Evolutionary conservation across 176 grass and related monocot species (phyloP).

Genomic region (Rhynchospora pubera): DNA sequence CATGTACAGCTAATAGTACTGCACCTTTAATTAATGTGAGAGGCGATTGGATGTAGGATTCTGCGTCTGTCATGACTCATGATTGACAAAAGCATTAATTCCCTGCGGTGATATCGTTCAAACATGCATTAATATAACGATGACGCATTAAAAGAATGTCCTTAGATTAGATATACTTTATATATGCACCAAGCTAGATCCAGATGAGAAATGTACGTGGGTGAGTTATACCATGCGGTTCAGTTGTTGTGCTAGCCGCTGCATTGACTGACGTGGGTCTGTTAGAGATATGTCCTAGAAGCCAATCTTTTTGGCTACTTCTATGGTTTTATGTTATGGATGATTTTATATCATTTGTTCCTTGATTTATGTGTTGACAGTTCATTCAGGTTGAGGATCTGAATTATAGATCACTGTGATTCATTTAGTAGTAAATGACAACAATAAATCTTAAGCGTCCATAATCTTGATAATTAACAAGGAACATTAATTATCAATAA

Average conservation of each 20-base stretch:
- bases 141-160: neutral
- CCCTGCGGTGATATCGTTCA: constrained; percentile 28
- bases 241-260: constrained; percentile 22
- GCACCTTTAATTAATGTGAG: neutral
- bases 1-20: neutral
- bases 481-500: too few relatives aligned
- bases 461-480: too few relatives aligned
- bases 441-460: too few relatives aligned
- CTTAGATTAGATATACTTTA: neutral
- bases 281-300: too few relatives aligned
- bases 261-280: constrained; percentile 18
- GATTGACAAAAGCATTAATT: constrained; percentile 11
- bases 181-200: neutral
- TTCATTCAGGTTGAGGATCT: too few relatives aligned
- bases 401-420: too few relatives aligned
- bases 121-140: neutral
- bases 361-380: too few relatives aligned
- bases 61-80: neutral
- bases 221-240: constrained; percentile 17
- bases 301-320: too few relatives aligned
- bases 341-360: too few relatives aligned
- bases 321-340: too few relatives aligned
- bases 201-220: constrained; percentile 16
- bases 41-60: neutral
- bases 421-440: too few relatives aligned